Evolutionary conservation across 805 yeast species (phyloP), one percentile per base, ranked within the genome.

Genomic region (Candida schatavii): DNA sequence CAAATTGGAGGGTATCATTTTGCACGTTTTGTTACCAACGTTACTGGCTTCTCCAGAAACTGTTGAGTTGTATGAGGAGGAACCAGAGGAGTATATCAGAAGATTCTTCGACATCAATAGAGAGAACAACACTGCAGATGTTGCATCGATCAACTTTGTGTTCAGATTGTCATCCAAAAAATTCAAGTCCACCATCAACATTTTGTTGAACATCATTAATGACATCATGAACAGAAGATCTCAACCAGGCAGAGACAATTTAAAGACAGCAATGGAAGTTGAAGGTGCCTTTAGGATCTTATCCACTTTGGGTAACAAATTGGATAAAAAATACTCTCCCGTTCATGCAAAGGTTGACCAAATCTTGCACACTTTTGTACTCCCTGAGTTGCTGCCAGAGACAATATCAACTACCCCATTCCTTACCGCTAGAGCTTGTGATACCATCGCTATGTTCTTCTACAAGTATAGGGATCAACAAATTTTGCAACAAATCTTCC

Each of bases 141-240:
- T 70, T 27, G 80, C 80, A 1, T 68, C 79, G 5, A 66, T 70
- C 39, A 72, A 73, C 53, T 75, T 77, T 44, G 48, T 73, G 27
- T 71, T 57, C 54, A 51, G 70, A 29, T 54, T 74, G 45, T 54
- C 67, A 5, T 49, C 62, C 19, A 62, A 61, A 33, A 62, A 63
- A 46, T 67, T 68, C 46, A 72, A 75, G 55, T 78, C 56, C 13
- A 57, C 66, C 20, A 50, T 56, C 15, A 53, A 54, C 43, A 48
- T 57, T 23, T 30, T 70, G 13, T 59, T 70, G 38, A 44, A 50
- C 23, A 52, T 67, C 27, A 47, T 68, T 26, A 67, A 62, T 44
- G 68, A 60, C 3, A 52, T 66, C 6, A 68, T 70, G 47, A 61
- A 53, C 36, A 56, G 53, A 40, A 61, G 74, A 50, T 49, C 54